Percentiles rank a stretch among this genome's conserved stretches.
Conservation (phyloP, 345 rosid species). For the Corymbia maculata region DNA sequence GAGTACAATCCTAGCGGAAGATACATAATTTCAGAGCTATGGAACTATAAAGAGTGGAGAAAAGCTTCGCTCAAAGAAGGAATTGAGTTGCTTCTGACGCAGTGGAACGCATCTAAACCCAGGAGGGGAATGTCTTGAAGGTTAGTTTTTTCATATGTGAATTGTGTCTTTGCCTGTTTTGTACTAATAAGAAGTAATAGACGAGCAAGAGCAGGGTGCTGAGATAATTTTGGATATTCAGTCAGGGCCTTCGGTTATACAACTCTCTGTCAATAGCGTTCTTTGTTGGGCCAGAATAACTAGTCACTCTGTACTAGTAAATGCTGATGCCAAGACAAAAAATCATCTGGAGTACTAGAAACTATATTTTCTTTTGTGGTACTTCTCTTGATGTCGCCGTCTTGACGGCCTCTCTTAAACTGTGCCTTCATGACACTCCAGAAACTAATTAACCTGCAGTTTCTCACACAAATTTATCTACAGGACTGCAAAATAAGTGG, state of each 20-base stretch:
- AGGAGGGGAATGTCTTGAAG: slow-evolving; percentile 20
- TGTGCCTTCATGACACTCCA: background rate
- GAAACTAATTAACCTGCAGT: background rate
- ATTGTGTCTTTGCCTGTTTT: background rate
- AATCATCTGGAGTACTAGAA: background rate
- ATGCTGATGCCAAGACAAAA: background rate
- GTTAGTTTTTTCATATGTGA: background rate
- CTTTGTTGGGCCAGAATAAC: background rate
- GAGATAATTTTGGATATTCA: background rate
- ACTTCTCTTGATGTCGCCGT: background rate
- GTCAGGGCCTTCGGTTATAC: background rate
- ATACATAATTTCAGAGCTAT: slow-evolving; percentile 65
- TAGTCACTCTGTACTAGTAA: background rate
- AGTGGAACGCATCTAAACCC: slow-evolving; percentile 35
- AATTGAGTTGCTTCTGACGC: slow-evolving; percentile 35
- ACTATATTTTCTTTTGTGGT: background rate
- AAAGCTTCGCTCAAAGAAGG: slow-evolving; percentile 68
- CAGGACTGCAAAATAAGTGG: background rate
- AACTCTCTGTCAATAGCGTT: background rate
- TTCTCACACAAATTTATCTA: background rate
- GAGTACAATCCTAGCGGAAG: slow-evolving; percentile 95
- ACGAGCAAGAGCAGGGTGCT: background rate
- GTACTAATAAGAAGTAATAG: background rate
- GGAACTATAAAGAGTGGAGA: slow-evolving; percentile 62
- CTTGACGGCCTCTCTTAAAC: background rate